Base-by-base conservation (phyloP, 371 early-diverging fungal genomes). In the Rhizopus arrhizus region DNA sequence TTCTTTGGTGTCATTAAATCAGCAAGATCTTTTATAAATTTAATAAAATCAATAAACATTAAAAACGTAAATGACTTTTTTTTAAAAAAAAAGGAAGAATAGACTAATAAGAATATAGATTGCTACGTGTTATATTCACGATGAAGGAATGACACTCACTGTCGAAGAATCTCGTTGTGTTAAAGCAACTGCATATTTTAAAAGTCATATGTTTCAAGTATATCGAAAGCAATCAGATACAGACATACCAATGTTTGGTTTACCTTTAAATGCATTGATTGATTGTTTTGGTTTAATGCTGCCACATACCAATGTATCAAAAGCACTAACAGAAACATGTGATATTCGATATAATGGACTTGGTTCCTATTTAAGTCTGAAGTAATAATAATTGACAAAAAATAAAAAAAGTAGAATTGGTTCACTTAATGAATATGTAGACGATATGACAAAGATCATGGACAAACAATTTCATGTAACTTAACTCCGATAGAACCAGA, bases 101-200 rank as follows among this genome's bases (percentile, higher is more conserved):
- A 40, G 12, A 40, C 8, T 7, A 10, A 12, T 40, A 40, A 1
- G 8, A 12, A 3, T 32, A 38, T 31, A 49, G 50, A 49, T 31
- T 2, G 54, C 38, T 5, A 28, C 38, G 22, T 66, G 66, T 22
- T 60, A 60, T 47, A 68, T 77, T 49, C 61, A 64, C 42, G 68
- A 69, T 49, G 76, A 75, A 62, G 81, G 78, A 0, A 33, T 80
- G 4, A 69, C 69, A 2, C 59, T 80, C 16, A 66, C 75, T 3
- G 69, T 68, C 3, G 68, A 70, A 58, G 66, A 72, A 15, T 34
- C 59, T 4, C 70, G 64, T 7, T 48, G 62, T 29, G 64, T 73
- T 11, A 73, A 74, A 54, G 75, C 70, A 12, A 59, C 70, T 9
- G 74, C 69, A 13, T 80, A 72, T 59, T 16, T 77, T 3, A 66